Evolutionary conservation across 2,329 filamentous ascomycete species (phyloP).

Genomic region (Pseudopyrenochaeta lycopersici): DNA sequence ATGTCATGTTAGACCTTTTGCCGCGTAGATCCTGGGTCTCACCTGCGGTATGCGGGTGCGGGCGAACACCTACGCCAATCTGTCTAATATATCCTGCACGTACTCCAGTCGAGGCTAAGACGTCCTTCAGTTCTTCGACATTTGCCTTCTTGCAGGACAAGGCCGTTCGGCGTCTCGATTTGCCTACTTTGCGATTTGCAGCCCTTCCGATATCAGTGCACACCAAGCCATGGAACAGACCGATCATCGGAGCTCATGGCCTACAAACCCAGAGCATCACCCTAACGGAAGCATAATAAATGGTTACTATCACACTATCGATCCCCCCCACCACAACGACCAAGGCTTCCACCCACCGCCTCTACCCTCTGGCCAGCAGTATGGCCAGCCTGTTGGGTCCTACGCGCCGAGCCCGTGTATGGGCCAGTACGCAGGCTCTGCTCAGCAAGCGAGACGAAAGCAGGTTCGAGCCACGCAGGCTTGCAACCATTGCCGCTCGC

Average conservation of each 20-base stretch:
- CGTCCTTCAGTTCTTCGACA: too few relatives aligned
- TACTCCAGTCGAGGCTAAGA: too few relatives aligned
- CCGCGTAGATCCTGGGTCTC: too few relatives aligned
- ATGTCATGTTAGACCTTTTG: too few relatives aligned
- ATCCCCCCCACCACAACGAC: constrained; percentile 39
- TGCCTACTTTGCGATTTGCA: too few relatives aligned
- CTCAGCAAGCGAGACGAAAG: constrained; percentile 40
- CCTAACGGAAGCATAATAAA: constrained; percentile 43
- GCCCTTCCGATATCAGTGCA: constrained; percentile 19
- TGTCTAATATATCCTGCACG: too few relatives aligned
- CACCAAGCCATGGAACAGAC: constrained; percentile 47
- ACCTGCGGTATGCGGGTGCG: too few relatives aligned
- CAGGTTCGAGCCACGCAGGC: constrained; percentile 64
- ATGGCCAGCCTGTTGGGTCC: constrained; percentile 36
- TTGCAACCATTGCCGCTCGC: constrained; percentile 63
- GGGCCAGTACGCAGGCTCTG: constrained; percentile 35
- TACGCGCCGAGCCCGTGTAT: constrained; percentile 42
- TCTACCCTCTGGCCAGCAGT: constrained; percentile 39
- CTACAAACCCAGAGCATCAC: constrained; percentile 43
- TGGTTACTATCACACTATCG: constrained; percentile 42
- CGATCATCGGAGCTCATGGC: constrained; percentile 42
- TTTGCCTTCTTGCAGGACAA: too few relatives aligned
- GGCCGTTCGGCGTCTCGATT: too few relatives aligned
- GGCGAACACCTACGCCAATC: too few relatives aligned
- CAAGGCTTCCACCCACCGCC: constrained; percentile 42